A percentile compares a stretch with the other conserved stretches of the same genome.
Evolutionary conservation across 495 filamentous ascomycete genomes (phyloP).

Genomic region (Talaromyces ruber): DNA sequence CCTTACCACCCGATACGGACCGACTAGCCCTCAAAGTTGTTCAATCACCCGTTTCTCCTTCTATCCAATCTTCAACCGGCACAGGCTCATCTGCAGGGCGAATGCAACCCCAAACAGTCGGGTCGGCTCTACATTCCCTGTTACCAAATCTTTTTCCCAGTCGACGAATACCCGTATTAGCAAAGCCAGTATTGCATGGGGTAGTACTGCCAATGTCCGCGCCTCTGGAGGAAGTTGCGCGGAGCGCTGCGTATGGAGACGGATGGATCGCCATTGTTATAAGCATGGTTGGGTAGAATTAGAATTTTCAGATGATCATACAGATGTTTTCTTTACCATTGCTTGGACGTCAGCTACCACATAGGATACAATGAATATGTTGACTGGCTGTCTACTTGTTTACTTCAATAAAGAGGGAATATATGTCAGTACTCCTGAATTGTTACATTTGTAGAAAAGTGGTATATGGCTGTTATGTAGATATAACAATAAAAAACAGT

Average conservation of each 20-base stretch:
- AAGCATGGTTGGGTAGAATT: constrained; percentile 53
- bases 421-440: background rate
- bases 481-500: background rate
- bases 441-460: background rate
- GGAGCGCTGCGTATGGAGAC: constrained; percentile 77
- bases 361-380: too few relatives aligned
- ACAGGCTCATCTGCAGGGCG: constrained; percentile 25
- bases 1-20: constrained; percentile 46
- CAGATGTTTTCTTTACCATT: background rate
- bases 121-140: constrained; percentile 65
- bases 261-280: constrained; percentile 86
- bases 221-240: constrained; percentile 76
- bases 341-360: too few relatives aligned
- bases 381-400: too few relatives aligned
- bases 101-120: constrained; percentile 68
- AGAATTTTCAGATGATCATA: too few relatives aligned
- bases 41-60: constrained; percentile 58
- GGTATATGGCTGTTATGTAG: background rate
- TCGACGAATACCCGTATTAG: constrained; percentile 75
- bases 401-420: too few relatives aligned
- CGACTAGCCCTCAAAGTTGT: constrained; percentile 53
- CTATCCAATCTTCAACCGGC: constrained; percentile 19
- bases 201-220: constrained; percentile 74
- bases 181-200: constrained; percentile 86
- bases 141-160: constrained; percentile 84